These are phyloP conservation scores for Starmerella sp. DNA, from an alignment of 805 yeast genomes.

Conservation along the genomic window DNA sequence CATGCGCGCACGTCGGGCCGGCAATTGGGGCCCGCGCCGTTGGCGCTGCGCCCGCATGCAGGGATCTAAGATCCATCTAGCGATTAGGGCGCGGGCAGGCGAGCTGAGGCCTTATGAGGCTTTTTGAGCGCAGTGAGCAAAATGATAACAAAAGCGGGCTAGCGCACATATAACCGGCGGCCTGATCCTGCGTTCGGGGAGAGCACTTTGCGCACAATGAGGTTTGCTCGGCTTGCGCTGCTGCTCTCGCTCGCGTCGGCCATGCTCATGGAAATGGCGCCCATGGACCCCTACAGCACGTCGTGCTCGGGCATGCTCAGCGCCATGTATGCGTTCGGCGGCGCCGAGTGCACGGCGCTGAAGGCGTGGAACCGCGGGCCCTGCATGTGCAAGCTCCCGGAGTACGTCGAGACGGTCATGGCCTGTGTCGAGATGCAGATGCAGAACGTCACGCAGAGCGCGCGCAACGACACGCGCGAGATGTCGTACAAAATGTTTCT, in stretches of 20 bases:
- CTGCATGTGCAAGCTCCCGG: conserved; percentile 8
- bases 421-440: conserved; percentile 9
- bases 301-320: conserved; percentile 8
- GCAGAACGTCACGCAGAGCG: conserved; percentile 1
- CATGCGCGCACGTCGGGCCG: not conserved
- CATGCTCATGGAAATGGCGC: conserved; percentile 9
- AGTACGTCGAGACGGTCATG: conserved; percentile 6
- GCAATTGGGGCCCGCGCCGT: not conserved
- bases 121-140: conserved; percentile 1
- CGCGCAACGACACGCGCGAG: not conserved
- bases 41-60: not conserved
- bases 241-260: conserved; percentile 1
- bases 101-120: conserved; percentile 1
- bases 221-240: not conserved
- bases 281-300: conserved; percentile 6
- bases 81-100: not conserved
- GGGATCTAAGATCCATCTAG: not conserved
- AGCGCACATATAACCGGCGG: not conserved
- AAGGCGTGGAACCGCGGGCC: not conserved
- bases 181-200: not conserved
- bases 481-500: conserved; percentile 2
- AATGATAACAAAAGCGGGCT: not conserved
- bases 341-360: not conserved
- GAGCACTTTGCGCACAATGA: not conserved
- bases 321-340: conserved; percentile 6